Base-by-base conservation (phyloP, 1,284 basidiomycete genomes). In the Boletellus deceptivus region DNA sequence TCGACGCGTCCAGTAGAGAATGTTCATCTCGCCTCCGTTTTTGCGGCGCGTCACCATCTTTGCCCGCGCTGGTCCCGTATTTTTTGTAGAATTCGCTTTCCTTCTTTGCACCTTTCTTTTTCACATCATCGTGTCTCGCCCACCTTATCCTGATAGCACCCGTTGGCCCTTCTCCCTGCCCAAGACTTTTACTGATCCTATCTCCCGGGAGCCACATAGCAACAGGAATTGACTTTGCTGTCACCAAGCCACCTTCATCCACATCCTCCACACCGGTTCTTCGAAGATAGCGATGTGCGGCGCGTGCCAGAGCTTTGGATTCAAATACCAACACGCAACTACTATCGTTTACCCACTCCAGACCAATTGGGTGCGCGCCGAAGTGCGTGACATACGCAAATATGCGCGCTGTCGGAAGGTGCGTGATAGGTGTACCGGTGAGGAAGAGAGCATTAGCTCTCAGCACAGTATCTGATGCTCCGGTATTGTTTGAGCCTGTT, bases 341-440 rank as follows among this genome's bases (percentile, higher is more conserved):
- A 25, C 72, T 83, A 69, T 91, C 89, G 63, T 89, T 81, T 9
- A 91, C 75, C 89, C 88, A 90, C 66, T 91, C 86, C 9, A 89
- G 70, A 2, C 76, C 84, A 52, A 88, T 75, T 0, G 88, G 89
- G 22, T 78, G 75, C 0, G 79, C 75, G 43, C 85, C 81, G 60
- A 85, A 88, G 57, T 89, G 82, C 1, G 82, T 84, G 22, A 83
- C 83, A 58, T 91, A 91, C 0, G 83, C 88, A 61, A 91, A 91
- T 49, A 89, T 75, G 46, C 82, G 77, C 5, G 77, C 72, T 5
- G 89, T 90, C 17, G 84, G 79, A 10, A 91, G 75, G 60, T 83
- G 78, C 4, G 82, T 74, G 50, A 90, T 85, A 4, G 87, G 85
- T 13, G 77, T 60, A n/a, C 89, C 89, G 7, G 72, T 74, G 20